Evolutionary conservation across 805 yeast species (phyloP), one percentile per base, ranked within the genome.

Genomic region (Metschnikowia matae): DNA sequence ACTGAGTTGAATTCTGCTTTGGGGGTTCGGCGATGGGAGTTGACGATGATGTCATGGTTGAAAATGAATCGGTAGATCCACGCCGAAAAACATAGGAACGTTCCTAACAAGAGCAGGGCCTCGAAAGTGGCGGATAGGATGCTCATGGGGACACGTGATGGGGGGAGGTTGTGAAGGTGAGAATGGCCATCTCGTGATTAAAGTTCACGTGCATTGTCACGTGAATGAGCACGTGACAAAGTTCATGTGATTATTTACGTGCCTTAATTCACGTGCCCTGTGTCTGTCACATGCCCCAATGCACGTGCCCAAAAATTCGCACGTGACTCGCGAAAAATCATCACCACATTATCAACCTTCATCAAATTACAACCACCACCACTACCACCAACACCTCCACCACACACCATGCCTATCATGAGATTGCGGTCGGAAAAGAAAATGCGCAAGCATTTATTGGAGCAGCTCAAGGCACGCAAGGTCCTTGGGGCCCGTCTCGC

Each of bases 381-480:
- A 26, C 29, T 7, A 18, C 46, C 29, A 44, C 35, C 46, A 33
- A n/a, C 10, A 26, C 29, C 26, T 23, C 46, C 29, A 44, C 35
- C 44, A 33, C 23, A 15, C 31, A 33, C 47, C 64, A 70, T 67
- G 72, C 64, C 67, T 44, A 51, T 46, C 53, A 70, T 70, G 71
- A 66, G 65, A 48, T 61, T 70, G 59, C 68, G 76, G 58, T 66
- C 76, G 29, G 78, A 73, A 58, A 73, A 73, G 69, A 70, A 66
- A 67, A 73, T 73, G 77, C 66, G 77, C 58, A 73, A 73, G 66
- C 70, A 64, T 60, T 75, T 73, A 60, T 61, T 71, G 54, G 77
- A 73, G 67, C 77, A 72, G 54, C 60, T 73, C 56, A 71, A 71
- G 57, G 68, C 73, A 50, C 69, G 78, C 33, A 70, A 68, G 59